phyloP scores from a whole-genome alignment of 768 basidiomycete species.

The Psilocybe tampanensis region DNA sequence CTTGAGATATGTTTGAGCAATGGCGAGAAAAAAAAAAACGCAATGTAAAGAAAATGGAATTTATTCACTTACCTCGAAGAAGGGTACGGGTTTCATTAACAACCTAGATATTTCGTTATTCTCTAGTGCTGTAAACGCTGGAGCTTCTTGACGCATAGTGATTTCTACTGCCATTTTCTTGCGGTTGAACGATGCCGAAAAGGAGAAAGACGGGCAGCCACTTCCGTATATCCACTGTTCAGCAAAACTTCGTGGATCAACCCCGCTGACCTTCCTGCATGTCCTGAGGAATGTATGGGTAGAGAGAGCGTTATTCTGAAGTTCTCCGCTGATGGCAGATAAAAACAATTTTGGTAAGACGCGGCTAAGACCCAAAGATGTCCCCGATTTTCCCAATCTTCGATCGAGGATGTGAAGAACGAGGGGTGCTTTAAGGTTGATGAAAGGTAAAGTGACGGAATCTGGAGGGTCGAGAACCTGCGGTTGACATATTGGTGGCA shows the following conservation, averaged over 20 bases:
- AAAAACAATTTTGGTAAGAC: constrained; percentile 95
- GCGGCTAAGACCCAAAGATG: constrained; percentile 90
- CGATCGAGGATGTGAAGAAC: constrained; percentile 96
- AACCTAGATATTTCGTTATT: constrained; percentile 67
- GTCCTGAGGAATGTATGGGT: constrained; percentile 90
- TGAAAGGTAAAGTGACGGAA: constrained; percentile 74
- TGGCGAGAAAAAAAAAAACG: neutral
- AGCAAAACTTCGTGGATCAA: constrained; percentile 89
- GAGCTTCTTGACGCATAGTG: constrained; percentile 86
- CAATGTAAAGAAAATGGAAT: neutral
- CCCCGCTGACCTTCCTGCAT: constrained; percentile 91
- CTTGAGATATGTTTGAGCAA: constrained; percentile 35
- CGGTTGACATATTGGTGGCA: constrained; percentile 95
- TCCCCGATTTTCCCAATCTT: constrained; percentile 91
- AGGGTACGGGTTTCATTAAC: constrained; percentile 77
- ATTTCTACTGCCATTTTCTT: constrained; percentile 99
- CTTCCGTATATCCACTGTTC: constrained; percentile 99
- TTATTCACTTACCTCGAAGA: constrained; percentile 77
- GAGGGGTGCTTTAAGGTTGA: constrained; percentile 95
- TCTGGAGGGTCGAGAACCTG: constrained; percentile 86
- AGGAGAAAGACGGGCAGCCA: constrained; percentile 90
- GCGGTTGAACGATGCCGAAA: constrained; percentile 91
- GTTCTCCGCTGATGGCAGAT: constrained; percentile 90
- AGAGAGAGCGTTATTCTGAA: constrained; percentile 81
- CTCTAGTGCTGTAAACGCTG: constrained; percentile 73